These are phyloP conservation scores for Venturia oleaginea DNA, from an alignment of 2,329 filamentous ascomycete species.

Conservation along the genomic window DNA sequence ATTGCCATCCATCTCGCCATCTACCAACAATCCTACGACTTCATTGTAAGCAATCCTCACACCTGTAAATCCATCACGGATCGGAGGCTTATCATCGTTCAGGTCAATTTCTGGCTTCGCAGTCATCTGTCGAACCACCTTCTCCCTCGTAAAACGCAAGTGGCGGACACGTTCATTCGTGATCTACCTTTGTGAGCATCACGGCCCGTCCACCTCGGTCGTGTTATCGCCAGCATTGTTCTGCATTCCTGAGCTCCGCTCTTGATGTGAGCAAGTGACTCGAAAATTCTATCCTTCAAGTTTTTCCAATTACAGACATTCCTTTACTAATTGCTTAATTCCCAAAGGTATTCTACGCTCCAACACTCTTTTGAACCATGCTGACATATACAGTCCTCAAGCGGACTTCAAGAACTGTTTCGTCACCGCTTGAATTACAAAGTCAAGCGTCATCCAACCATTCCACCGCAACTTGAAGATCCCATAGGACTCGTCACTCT, in stretches of 20 bases:
- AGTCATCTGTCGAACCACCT: not conserved
- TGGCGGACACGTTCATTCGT: slow-evolving; percentile 47
- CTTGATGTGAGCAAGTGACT: slow-evolving; percentile 36
- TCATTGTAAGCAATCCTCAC: not conserved
- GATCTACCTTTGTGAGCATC: slow-evolving; percentile 32
- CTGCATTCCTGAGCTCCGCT: slow-evolving; percentile 29
- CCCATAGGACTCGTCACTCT: slow-evolving; percentile 24
- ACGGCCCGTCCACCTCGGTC: slow-evolving; percentile 23
- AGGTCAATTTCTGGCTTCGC: not conserved
- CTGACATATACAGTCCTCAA: not conserved
- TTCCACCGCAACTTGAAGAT: not conserved
- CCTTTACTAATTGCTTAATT: slow-evolving; percentile 40
- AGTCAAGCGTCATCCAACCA: not conserved
- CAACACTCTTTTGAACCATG: not conserved
- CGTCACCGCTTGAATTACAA: not conserved
- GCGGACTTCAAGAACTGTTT: not conserved
- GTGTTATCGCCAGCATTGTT: slow-evolving; percentile 25
- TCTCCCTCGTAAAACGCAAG: not conserved
- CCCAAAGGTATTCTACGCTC: slow-evolving; percentile 33
- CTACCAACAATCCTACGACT: not conserved
- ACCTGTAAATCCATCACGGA: not conserved
- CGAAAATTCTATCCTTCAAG: slow-evolving; percentile 24
- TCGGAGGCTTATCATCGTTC: not conserved
- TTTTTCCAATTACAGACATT: slow-evolving; percentile 26
- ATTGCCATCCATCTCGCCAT: slow-evolving; percentile 1